Base-by-base conservation (phyloP, 2,329 filamentous ascomycete genomes). In the Gyromitra esculenta region DNA sequence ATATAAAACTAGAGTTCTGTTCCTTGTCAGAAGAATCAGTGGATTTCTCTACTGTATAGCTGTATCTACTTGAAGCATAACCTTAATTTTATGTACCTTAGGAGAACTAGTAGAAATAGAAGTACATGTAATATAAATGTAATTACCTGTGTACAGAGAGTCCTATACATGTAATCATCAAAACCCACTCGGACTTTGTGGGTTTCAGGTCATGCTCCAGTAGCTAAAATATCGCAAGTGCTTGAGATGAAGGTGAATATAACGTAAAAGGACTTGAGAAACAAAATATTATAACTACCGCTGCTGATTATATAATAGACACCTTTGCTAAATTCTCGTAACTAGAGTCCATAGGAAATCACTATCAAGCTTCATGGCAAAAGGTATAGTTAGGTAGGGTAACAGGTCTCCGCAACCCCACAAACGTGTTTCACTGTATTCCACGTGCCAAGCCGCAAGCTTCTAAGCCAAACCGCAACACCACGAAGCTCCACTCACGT, bases 391-490 rank as follows among this genome's bases (percentile, higher is more conserved):
- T 45, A 25, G 41, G 18, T 54, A 69, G 72, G 72, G 72, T 75
- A 75, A 75, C 65, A 21, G 35, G 6, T 35, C 64, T n/a, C 43
- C 21, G 15, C 15, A 59, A n/a, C 67, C 66, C 56, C 64, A 50
- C 65, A 75, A 70, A 64, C 48, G 52, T 68, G 68, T 64, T 72
- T 43, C 48, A 57, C 15, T n/a, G 25, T 4, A 52, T 39, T 21
- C 37, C n/a, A 37, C 31, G 35, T 15, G 56, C 71, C 63, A 72
- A 72, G 71, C 59, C 56, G 43, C 45, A 67, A 74, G 71, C 71
- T 57, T 35, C 35, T 50, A 18, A 9, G 37, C 57, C 11, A 45
- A 70, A 57, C 72, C 65, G 57, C 65, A 75, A 64, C 64, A 70
- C 65, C 48, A 56, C 65, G 37, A 70, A 75, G 57, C 64, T 63